phyloP scores from a whole-genome alignment of 1,284 basidiomycete genomes.

The Psilocybe mexicana region DNA sequence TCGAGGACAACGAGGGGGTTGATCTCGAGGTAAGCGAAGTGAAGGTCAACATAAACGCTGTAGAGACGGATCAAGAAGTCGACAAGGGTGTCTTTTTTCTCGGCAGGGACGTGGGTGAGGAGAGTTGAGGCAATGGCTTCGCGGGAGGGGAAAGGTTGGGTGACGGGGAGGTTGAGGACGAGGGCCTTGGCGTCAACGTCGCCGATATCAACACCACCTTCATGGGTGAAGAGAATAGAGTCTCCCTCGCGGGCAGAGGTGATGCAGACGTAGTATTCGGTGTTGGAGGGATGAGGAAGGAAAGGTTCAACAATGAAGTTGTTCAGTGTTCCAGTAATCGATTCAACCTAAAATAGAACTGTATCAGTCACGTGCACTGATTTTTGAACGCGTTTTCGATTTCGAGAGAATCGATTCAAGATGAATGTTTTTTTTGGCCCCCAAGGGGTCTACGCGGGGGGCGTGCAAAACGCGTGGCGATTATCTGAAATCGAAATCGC shows the following conservation, averaged over 20 bases:
- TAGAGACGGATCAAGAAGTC: constrained; percentile 97
- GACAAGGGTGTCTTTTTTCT: constrained; percentile 83
- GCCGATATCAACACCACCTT: constrained; percentile 98
- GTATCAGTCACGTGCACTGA: constrained; percentile 26
- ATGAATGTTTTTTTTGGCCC: not conserved
- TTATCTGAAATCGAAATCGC: constrained; percentile 20
- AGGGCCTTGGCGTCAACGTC: constrained; percentile 98
- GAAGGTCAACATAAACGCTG: constrained; percentile 95
- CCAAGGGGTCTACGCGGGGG: constrained; percentile 2
- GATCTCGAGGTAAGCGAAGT: constrained; percentile 99
- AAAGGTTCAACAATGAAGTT: constrained; percentile 99
- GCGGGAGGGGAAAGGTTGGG: constrained; percentile 78
- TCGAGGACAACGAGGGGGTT: constrained; percentile 98
- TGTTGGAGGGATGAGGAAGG: constrained; percentile 91
- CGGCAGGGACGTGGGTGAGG: constrained; percentile 77
- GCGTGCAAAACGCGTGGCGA: constrained; percentile 6
- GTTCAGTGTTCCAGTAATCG: constrained; percentile 91
- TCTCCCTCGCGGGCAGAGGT: constrained; percentile 95
- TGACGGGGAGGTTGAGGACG: constrained; percentile 84
- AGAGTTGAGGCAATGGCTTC: constrained; percentile 73
- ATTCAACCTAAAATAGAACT: constrained; percentile 72
- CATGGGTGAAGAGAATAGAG: constrained; percentile 97
- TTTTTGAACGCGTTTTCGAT: constrained; percentile 20
- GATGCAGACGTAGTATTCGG: constrained; percentile 99
- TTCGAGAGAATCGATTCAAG: not conserved